Base-by-base conservation (phyloP, 176 grass and related monocot species). In the Ananas comosus region DNA sequence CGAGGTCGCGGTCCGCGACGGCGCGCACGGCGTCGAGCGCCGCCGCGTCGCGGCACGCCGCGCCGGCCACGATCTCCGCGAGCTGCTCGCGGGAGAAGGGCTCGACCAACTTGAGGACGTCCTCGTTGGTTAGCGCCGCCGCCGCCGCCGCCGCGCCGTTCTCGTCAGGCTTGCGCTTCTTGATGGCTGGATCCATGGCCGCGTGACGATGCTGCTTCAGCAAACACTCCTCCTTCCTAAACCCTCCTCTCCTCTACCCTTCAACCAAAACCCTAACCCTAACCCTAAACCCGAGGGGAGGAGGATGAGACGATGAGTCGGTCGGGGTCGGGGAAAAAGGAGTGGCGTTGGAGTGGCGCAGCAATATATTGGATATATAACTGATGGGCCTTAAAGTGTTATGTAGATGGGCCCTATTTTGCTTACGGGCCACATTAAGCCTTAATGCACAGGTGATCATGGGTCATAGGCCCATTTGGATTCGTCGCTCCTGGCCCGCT, bases 81-180 rank as follows among this genome's bases (percentile, higher is more conserved):
- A 99, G 84, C 82, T 93, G 90, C 29, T 99, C 95, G 71, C 83
- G 80, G 51, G 95, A 90, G 48, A 99, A 86, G 57, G 85, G 70
- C 17, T 99, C 89, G 17, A 93, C 78, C 57, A 99, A 81, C 68
- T 75, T 84, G 67, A 92, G 68, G 48, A 81, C 51, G 59, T 99
- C 95, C 10, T 93, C 95, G 66, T 71, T 80, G 58, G 85, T 86
- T 72, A 99, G 85, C 1, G 28, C 49, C 63, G 29, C 6, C 50
- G 48, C 12, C 7, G 48, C 17, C 57, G 8, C 48, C 5, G 16
- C 65, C 16, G 52, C 65, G 23, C 84, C 79, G 79, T 91, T 86
- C 65, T 96, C 87, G 29, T 90, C 84, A 19, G 87, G 72, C 79
- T 87, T 96, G 70, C 91, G 84, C 82, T 96, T 96, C 84, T 96